Conservation (phyloP, 2,329 filamentous ascomycete species). For the Trichoderma sp. region DNA sequence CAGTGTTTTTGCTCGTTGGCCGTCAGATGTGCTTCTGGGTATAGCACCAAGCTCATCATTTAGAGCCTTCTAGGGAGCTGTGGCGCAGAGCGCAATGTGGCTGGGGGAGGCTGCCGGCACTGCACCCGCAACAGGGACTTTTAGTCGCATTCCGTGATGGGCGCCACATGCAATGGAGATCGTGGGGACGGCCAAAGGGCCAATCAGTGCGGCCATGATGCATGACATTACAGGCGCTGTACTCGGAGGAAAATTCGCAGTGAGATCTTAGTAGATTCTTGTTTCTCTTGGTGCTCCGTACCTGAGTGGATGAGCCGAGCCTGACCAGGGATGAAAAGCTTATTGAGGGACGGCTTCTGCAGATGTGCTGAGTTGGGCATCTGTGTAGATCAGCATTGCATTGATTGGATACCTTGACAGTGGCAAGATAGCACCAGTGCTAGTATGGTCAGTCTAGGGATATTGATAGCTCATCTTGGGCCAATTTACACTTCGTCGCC, state of each 20-base stretch:
- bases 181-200: constrained; percentile 14
- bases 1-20: neutral
- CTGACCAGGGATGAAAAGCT: neutral
- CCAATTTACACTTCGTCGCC: neutral
- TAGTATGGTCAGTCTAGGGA: neutral
- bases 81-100: constrained; percentile 16
- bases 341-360: neutral
- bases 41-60: constrained; percentile 3
- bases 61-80: neutral
- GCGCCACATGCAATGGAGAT: constrained; percentile 27
- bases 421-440: neutral
- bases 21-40: neutral
- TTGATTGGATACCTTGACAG: neutral
- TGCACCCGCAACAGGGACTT: neutral
- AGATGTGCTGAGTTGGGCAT: neutral
- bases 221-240: constrained; percentile 18
- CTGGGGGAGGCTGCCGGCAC: neutral
- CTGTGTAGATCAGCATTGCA: neutral
- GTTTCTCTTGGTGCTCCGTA: neutral
- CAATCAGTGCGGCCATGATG: constrained; percentile 22
- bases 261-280: constrained; percentile 16
- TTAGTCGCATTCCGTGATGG: constrained; percentile 1
- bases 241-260: neutral
- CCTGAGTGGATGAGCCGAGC: neutral
- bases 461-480: neutral